Percentiles rank a stretch among this genome's conserved stretches.
These are phyloP conservation scores for Gaeumannomyces tritici DNA, from an alignment of 2,329 filamentous ascomycete species.

Conservation along the genomic window DNA sequence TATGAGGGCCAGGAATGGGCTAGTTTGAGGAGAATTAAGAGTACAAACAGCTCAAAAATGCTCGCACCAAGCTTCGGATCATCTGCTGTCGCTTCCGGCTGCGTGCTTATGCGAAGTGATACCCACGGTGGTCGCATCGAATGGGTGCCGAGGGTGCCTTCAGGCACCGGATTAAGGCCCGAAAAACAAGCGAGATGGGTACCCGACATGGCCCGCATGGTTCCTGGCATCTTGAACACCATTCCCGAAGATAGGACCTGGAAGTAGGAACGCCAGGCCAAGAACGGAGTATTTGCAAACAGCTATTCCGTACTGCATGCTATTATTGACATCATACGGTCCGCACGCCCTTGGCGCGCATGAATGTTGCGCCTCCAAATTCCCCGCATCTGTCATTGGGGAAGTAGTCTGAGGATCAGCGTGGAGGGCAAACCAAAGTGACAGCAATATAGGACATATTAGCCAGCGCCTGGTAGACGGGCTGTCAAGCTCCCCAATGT, in stretches of 20 bases:
- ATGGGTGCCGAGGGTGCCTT: not conserved
- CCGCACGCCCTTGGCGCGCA: not conserved
- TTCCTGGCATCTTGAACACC: not conserved
- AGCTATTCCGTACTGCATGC: not conserved
- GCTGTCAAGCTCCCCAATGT: not conserved
- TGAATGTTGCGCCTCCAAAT: not conserved
- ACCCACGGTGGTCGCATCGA: not conserved
- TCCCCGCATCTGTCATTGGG: not conserved
- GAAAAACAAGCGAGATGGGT: not conserved
- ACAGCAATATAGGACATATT: not conserved
- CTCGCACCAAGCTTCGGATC: not conserved
- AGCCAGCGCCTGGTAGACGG: not conserved
- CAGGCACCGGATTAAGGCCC: not conserved
- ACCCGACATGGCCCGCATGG: not conserved
- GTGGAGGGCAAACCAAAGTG: too few species aligned
- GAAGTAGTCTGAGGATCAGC: not conserved
- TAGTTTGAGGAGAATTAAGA: too few species aligned
- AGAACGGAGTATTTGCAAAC: not conserved
- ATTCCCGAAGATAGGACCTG: not conserved
- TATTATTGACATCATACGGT: too few species aligned
- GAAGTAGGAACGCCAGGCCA: not conserved
- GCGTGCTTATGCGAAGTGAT: not conserved
- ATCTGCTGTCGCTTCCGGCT: not conserved
- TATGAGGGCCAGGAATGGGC: too few species aligned
- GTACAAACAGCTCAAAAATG: not conserved